Base-by-base conservation (phyloP, 345 rosid species). In the Lepidium africanum region DNA sequence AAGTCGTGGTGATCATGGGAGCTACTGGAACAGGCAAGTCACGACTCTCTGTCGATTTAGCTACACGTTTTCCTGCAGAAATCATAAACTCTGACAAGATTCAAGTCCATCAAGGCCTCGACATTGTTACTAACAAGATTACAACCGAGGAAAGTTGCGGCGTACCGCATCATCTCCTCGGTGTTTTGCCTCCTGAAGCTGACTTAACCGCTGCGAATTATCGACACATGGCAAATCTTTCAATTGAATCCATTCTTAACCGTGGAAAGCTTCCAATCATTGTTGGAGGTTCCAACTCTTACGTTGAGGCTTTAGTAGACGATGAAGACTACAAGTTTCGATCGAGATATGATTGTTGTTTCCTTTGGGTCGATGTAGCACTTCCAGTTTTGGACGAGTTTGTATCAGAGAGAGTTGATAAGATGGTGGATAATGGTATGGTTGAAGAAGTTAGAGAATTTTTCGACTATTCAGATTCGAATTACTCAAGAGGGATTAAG, bases 251-350 rank as follows among this genome's bases (percentile, higher is more conserved):
- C 0, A 71, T 80, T 27, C 59, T 64, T 10, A 66, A 47, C 9
- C 80, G 79, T 2, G 85, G 87, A 2, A 69, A 69, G 69, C 82
- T 82, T 65, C 96, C 96, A 35, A 71, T 90, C 63, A 73, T 90
- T 46, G 93, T 81, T 36, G 96, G 96, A 58, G 96, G 96, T 35
- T 90, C 93, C 10, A 90, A 87, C 78, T 85, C 93, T 0, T 85
- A 81, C 80, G 68, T 87, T 9, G 89, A 90, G 40, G 82, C 91
- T 46, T 69, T 90, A 27, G 73, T 85, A 8, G 81, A 83, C 8
- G 79, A 76, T 10, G 59, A 66, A 21, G 83, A 81, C 15, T 76
- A 53, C 17, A 63, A 54, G 36, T 83, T 84, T 42, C 52, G 85
- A 51, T 77, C 86, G 2, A 75, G 59, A 30, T 87, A 85, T 36